Evolutionary conservation across 75 land plant species (phyloP).

Genomic region (Chamaecyparis obtusa): DNA sequence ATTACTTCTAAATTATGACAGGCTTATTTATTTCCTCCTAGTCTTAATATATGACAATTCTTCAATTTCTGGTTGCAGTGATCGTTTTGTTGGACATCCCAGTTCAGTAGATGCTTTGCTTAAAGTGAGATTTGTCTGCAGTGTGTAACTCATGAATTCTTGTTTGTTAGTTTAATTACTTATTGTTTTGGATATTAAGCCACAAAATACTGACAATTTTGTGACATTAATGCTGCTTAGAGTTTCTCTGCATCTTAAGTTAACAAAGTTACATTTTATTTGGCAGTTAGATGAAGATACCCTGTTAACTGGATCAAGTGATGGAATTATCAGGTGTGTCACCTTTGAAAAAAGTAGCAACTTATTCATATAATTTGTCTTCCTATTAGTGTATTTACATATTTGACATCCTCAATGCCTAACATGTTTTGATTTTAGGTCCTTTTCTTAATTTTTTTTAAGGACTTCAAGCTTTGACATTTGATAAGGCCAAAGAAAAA

Average conservation of each 20-base stretch:
- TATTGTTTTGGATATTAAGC: neutral
- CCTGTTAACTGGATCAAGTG: conserved; percentile 81
- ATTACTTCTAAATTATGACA: neutral
- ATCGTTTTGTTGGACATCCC: conserved; percentile 84
- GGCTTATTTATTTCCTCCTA: neutral
- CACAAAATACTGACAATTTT: neutral
- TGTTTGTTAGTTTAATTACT: neutral
- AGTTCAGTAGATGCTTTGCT: conserved; percentile 80
- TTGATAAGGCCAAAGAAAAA: too few species aligned
- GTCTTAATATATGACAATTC: neutral
- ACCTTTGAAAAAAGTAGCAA: neutral
- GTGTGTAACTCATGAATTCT: neutral
- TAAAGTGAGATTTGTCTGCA: conserved; percentile 47
- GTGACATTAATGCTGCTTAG: neutral
- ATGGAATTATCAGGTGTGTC: conserved; percentile 80
- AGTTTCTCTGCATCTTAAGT: neutral
- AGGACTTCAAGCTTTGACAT: too few species aligned
- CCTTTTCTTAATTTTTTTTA: too few species aligned
- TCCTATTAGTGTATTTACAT: neutral
- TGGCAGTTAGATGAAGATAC: conserved; percentile 93
- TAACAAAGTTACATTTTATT: neutral
- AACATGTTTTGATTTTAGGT: neutral
- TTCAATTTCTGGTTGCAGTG: conserved; percentile 39
- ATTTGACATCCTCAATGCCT: neutral
- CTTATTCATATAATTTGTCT: neutral